A percentile compares a stretch with the other conserved stretches of the same genome.
Evolutionary conservation across 1,284 basidiomycete species (phyloP).

Genomic region (Coniophora puteana): DNA sequence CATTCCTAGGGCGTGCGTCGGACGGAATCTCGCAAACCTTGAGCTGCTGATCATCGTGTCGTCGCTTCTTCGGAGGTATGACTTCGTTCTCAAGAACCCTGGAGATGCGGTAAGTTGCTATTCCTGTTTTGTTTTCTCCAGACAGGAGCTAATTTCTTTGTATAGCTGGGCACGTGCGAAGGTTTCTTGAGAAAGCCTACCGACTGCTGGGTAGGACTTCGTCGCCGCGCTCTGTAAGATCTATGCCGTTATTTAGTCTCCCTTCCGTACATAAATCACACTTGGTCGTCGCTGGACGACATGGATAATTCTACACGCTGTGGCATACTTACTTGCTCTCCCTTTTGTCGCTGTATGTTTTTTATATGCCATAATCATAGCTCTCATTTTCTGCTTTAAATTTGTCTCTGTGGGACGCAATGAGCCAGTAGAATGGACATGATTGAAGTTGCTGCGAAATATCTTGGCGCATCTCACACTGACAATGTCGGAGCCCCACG

Average conservation of each 20-base stretch:
- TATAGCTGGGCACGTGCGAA: slow-evolving; percentile 64
- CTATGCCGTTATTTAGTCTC: neutral
- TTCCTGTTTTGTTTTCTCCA: slow-evolving; percentile 6
- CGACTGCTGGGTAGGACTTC: slow-evolving; percentile 63
- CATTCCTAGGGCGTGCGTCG: slow-evolving; percentile 59
- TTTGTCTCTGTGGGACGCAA: too few relatives aligned
- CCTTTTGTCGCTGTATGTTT: slow-evolving; percentile 2
- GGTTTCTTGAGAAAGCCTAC: slow-evolving; percentile 79
- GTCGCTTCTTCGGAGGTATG: slow-evolving; percentile 68
- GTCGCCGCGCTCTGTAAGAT: slow-evolving; percentile 32
- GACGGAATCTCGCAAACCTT: slow-evolving; percentile 72
- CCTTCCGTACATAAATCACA: too few relatives aligned
- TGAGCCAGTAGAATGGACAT: too few relatives aligned
- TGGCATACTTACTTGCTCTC: too few relatives aligned
- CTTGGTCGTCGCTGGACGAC: too few relatives aligned
- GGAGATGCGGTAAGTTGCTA: slow-evolving; percentile 47
- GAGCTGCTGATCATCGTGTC: slow-evolving; percentile 73
- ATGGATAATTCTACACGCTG: too few relatives aligned
- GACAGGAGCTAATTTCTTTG: slow-evolving; percentile 6
- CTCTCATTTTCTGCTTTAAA: too few relatives aligned
- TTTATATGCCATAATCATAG: too few relatives aligned
- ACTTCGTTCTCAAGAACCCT: slow-evolving; percentile 61
- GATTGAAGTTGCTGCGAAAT: too few relatives aligned
- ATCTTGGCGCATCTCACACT: too few relatives aligned
- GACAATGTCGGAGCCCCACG: too few relatives aligned